Conservation (phyloP, 2,329 filamentous ascomycete genomes). For the Cercospora zeina region DNA sequence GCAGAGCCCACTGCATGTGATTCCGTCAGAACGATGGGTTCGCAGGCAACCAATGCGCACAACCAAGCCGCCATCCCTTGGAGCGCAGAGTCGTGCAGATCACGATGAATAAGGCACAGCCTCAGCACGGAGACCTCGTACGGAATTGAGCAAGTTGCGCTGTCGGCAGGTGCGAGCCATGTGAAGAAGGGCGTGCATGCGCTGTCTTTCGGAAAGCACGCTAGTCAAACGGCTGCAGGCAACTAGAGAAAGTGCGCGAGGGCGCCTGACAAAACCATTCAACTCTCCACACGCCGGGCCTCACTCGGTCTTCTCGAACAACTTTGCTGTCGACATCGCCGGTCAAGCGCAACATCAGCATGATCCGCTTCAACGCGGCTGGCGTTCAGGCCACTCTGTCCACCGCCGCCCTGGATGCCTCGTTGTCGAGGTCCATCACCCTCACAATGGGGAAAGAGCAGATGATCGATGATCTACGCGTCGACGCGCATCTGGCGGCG, state of each 20-base stretch:
- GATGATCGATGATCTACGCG: slow-evolving; percentile 27
- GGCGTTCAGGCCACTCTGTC: slow-evolving; percentile 35
- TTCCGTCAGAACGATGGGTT: not conserved
- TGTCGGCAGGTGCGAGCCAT: not conserved
- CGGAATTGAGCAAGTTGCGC: not conserved
- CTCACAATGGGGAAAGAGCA: slow-evolving; percentile 24
- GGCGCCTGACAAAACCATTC: not conserved
- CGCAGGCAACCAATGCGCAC: not conserved
- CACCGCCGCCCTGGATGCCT: slow-evolving; percentile 29
- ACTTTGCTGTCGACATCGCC: not conserved
- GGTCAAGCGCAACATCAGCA: not conserved
- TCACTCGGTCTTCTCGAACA: not conserved
- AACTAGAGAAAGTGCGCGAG: not conserved
- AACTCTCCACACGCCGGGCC: not conserved
- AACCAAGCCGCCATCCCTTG: not conserved
- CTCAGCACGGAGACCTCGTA: not conserved
- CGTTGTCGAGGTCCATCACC: slow-evolving; percentile 27
- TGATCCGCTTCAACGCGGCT: slow-evolving; percentile 30
- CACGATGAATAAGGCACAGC: not conserved
- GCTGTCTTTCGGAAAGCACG: not conserved
- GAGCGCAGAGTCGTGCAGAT: not conserved
- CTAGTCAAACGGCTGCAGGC: slow-evolving; percentile 7
- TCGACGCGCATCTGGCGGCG: slow-evolving; percentile 22
- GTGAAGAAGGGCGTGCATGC: not conserved
- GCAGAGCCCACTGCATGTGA: not conserved